phyloP scores from a whole-genome alignment of 345 rosid genomes.

The Rubroshorea leprosula region DNA sequence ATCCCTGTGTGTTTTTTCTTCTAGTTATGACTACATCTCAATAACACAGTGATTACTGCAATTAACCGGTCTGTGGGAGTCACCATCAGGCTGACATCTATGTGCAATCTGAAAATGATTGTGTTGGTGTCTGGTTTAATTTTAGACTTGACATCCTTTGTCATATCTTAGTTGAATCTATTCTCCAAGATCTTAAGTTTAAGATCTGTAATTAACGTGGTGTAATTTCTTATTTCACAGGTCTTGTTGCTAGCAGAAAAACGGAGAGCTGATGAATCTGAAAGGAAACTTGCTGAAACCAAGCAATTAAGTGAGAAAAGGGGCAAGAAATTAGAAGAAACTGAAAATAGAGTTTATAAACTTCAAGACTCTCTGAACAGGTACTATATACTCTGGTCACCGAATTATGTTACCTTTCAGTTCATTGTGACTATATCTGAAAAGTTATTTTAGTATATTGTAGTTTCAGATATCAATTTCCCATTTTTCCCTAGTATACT shows the following conservation, averaged over 20 bases:
- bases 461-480: too few relatives aligned
- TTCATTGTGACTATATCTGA: not conserved
- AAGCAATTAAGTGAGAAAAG: slow-evolving; percentile 60
- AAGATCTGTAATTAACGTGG: slow-evolving; percentile 2
- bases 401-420: not conserved
- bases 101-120: not conserved
- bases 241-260: slow-evolving; percentile 51
- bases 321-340: slow-evolving; percentile 62
- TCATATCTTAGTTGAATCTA: slow-evolving; percentile 8
- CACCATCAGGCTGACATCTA: not conserved
- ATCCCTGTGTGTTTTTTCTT: too few relatives aligned
- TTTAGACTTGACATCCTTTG: slow-evolving; percentile 2
- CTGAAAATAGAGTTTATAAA: slow-evolving; percentile 64
- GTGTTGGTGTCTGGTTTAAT: not conserved
- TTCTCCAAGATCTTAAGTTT: not conserved
- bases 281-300: slow-evolving; percentile 56
- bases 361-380: slow-evolving; percentile 80
- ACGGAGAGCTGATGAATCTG: slow-evolving; percentile 72
- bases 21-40: too few relatives aligned
- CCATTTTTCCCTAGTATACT: too few relatives aligned
- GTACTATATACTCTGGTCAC: slow-evolving; percentile 36
- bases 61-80: not conserved
- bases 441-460: slow-evolving; percentile 1
- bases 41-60: too few relatives aligned
- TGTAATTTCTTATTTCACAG: slow-evolving; percentile 25